phyloP scores from a whole-genome alignment of 495 filamentous ascomycete species.

The Penicillium pulvis region DNA sequence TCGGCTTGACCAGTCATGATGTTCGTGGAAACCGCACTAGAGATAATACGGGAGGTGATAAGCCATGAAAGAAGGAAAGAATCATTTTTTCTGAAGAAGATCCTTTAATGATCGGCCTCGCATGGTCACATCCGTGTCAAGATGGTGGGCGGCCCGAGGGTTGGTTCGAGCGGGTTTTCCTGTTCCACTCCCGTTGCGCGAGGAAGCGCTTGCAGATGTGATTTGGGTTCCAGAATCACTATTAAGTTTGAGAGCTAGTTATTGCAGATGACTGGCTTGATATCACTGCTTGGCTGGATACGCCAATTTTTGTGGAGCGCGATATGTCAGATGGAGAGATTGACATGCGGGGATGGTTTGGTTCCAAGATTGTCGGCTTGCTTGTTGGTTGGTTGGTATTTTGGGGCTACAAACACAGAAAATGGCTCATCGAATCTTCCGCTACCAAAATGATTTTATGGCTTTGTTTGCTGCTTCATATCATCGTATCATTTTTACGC shows the following conservation, averaged over 20 bases:
- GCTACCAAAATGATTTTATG: background rate
- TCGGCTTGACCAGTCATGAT: background rate
- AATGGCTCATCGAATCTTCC: background rate
- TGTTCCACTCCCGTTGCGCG: slow-evolving; percentile 17
- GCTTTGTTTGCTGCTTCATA: background rate
- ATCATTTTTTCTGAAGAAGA: slow-evolving; percentile 10
- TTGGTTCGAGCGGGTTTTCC: slow-evolving; percentile 1
- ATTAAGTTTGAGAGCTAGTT: background rate
- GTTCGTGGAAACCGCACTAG: background rate
- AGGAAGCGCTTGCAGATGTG: slow-evolving; percentile 18
- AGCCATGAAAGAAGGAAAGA: background rate
- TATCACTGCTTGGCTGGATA: slow-evolving; percentile 14
- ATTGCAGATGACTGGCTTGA: slow-evolving; percentile 21
- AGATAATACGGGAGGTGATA: background rate
- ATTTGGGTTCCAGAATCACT: slow-evolving; percentile 10
- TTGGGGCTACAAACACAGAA: background rate
- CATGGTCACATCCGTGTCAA: slow-evolving; percentile 19
- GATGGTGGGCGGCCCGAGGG: slow-evolving; percentile 15
- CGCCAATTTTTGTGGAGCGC: slow-evolving; percentile 9
- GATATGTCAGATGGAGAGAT: slow-evolving; percentile 24
- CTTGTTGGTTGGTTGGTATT: background rate
- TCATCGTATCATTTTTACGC: slow-evolving; percentile 5
- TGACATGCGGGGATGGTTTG: slow-evolving; percentile 6
- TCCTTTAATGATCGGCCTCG: slow-evolving; percentile 22
- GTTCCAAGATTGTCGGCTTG: background rate